phyloP scores from a whole-genome alignment of 495 filamentous ascomycete genomes.

The Neohortaea acidophila region DNA sequence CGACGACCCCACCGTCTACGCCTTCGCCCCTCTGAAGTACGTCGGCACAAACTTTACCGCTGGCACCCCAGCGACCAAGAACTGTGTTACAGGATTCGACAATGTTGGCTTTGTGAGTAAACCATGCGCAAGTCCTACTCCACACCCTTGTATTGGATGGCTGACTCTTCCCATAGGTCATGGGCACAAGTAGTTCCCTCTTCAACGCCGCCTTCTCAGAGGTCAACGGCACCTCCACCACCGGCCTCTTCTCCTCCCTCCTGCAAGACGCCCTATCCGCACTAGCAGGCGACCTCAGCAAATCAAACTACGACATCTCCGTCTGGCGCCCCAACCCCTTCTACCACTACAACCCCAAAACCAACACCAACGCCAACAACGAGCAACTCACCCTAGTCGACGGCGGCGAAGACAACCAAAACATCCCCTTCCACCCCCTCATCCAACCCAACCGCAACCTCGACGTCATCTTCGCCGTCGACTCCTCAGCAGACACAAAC shows the following conservation, averaged over 20 bases:
- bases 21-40: constrained; percentile 59
- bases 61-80: constrained; percentile 41
- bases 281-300: constrained; percentile 40
- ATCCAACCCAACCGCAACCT: constrained; percentile 65
- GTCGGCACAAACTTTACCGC: constrained; percentile 64
- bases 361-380: constrained; percentile 42
- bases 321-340: constrained; percentile 87
- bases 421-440: constrained; percentile 71
- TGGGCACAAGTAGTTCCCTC: constrained; percentile 80
- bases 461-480: constrained; percentile 86
- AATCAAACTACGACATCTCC: constrained; percentile 60
- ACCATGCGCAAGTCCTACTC: no score
- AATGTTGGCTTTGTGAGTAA: constrained; percentile 70
- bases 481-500: constrained; percentile 66
- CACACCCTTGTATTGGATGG: no score
- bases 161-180: no score
- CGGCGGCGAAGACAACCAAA: constrained; percentile 75
- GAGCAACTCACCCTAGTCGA: constrained; percentile 62
- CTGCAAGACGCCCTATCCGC: constrained; percentile 35
- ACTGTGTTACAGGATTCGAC: constrained; percentile 70
- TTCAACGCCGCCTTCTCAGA: constrained; percentile 67
- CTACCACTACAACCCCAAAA: constrained; percentile 46
- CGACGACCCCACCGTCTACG: constrained; percentile 66
- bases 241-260: constrained; percentile 36
- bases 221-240: constrained; percentile 32